A percentile compares a stretch with the other conserved stretches of the same genome.
Evolutionary conservation across 345 rosid genomes (phyloP).

Genomic region (Pistacia vera): DNA sequence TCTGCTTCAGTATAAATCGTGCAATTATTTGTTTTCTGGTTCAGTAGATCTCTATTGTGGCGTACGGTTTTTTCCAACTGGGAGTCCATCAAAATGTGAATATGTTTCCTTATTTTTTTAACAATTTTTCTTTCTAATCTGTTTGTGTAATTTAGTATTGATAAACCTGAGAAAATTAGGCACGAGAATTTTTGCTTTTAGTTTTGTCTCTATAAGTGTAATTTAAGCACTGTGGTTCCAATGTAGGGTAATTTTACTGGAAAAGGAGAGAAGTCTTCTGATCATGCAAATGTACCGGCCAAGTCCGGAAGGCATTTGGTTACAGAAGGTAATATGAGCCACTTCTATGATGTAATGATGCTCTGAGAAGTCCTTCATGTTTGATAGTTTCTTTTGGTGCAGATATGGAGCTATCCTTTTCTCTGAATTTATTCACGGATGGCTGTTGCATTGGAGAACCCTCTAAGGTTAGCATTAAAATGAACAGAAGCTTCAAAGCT

Average conservation of each 20-base stretch:
- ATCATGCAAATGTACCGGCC: conserved; percentile 1
- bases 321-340: conserved; percentile 20
- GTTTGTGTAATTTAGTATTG: neutral
- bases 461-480: conserved; percentile 25
- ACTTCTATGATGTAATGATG: neutral
- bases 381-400: conserved; percentile 12
- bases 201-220: conserved; percentile 1
- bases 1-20: neutral
- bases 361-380: neutral
- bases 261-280: conserved; percentile 11
- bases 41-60: neutral
- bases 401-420: conserved; percentile 29
- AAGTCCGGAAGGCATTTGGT: conserved; percentile 4
- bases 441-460: conserved; percentile 32
- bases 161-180: neutral
- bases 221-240: neutral
- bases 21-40: neutral
- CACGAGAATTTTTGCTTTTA: neutral
- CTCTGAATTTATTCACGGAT: conserved; percentile 25
- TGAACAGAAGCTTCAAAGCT: neutral
- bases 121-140: neutral
- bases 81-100: neutral
- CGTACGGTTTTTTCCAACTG: neutral
- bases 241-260: conserved; percentile 16
- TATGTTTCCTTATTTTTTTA: neutral